A percentile compares a stretch with the other conserved stretches of the same genome.
Conservation (phyloP, 75 land plant genomes). For the Sequoia sempervirens region DNA sequence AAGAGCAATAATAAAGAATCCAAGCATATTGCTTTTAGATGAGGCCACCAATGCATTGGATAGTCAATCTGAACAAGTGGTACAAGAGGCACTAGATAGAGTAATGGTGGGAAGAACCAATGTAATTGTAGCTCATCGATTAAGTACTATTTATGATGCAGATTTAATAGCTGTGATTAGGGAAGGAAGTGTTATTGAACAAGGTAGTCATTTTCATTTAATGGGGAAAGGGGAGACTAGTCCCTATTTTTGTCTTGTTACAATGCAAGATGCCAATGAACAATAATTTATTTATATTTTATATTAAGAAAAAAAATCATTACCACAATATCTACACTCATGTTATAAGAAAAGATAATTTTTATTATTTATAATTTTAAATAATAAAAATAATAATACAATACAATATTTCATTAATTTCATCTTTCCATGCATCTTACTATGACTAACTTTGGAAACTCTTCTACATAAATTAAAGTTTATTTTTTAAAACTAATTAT, state of each 20-base stretch:
- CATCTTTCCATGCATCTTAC: too few relatives aligned
- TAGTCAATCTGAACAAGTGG: slow-evolving; percentile 66
- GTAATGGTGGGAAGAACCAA: slow-evolving; percentile 75
- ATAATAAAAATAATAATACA: too few relatives aligned
- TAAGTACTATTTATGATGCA: slow-evolving; percentile 59
- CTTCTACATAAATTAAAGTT: too few relatives aligned
- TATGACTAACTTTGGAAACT: too few relatives aligned
- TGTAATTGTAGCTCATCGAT: slow-evolving; percentile 73
- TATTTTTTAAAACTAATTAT: too few relatives aligned
- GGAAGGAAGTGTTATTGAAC: slow-evolving; percentile 60
- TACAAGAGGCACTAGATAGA: slow-evolving; percentile 73
- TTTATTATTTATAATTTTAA: too few relatives aligned
- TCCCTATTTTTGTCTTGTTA: slow-evolving; percentile 50
- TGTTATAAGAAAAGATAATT: too few relatives aligned
- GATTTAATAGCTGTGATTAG: slow-evolving; percentile 58
- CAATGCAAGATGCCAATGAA: slow-evolving; percentile 23
- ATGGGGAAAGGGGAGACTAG: slow-evolving; percentile 53
- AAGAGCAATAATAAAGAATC: slow-evolving; percentile 71
- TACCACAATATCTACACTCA: too few relatives aligned
- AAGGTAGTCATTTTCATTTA: slow-evolving; percentile 53
- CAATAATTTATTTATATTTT: not conserved
- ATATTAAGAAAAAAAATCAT: too few relatives aligned
- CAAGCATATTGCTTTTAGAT: slow-evolving; percentile 61
- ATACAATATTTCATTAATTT: too few relatives aligned
- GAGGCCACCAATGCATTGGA: slow-evolving; percentile 89